Evolutionary conservation across 352 stramenopile species (phyloP), one percentile per base, ranked within the genome.

Genomic region (Pilasporangium apinafurcum): DNA sequence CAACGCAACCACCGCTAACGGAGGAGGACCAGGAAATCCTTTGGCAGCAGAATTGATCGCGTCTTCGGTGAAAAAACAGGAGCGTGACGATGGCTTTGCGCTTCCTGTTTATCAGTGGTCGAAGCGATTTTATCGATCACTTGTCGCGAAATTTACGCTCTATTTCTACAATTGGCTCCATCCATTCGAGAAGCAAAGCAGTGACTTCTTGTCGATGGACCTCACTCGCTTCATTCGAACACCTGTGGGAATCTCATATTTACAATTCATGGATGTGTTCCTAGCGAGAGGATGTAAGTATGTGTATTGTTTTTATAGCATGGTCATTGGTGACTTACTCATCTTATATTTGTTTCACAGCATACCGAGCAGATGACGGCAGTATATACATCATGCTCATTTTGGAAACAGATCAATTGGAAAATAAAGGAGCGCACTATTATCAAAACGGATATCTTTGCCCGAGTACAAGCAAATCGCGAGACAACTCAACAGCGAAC

Each of bases 111-210:
- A 82, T 49, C 77, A 88, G 47, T 92, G 80, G 80, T 79, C 77
- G 2, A 81, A 82, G 46, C 62, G 77, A 7, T 88, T 92, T 39
- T 90, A 86, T 46, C 68, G 80, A n/a, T 88, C 77, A 24, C 65
- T 92, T 30, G 68, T 92, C 18, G 77, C 80, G 44, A 92, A 92
- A 52, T 90, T 83, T 51, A 76, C 80, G 49, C 58, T 92, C 7
- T 92, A 90, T 53, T 90, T 90, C 42, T 68, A 89, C 41, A 61
- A 59, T 4, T 92, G 80, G 80, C 63, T 92, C 8, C 67, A 82
- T 12, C 62, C 74, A 12, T 73, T 88, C 26, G 77, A 90, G 47
- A 75, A 66, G 12, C 76, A 76, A 27, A 39, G 59, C 12, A 59
- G 76, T 8, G 63, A 81, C 22, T 73, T 82, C 18, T 54, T 86